Conservation (phyloP, 805 yeast genomes). For the Sugiyamaella americana region DNA sequence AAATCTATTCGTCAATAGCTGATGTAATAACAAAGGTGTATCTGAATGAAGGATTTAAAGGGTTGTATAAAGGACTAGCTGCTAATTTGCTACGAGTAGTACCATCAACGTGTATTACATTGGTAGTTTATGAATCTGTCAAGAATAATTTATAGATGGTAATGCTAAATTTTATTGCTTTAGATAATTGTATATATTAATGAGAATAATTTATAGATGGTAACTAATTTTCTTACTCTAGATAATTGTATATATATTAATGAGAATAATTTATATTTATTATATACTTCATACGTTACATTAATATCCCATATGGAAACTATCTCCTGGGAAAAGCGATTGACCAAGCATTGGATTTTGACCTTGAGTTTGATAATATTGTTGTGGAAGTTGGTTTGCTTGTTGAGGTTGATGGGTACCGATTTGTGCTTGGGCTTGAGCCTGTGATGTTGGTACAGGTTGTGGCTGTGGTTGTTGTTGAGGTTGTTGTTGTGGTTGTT, state of each 20-base stretch:
- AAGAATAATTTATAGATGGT: too few species aligned
- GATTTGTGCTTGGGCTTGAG: slow-evolving; percentile 3
- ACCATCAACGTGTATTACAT: slow-evolving; percentile 91
- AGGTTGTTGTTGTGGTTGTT: slow-evolving; percentile 7
- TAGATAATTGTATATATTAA: too few species aligned
- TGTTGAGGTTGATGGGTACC: slow-evolving; percentile 2
- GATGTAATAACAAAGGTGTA: slow-evolving; percentile 39
- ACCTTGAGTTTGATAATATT: slow-evolving; percentile 9
- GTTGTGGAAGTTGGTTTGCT: not conserved
- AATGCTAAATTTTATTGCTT: too few species aligned
- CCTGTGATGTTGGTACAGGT: slow-evolving; percentile 3
- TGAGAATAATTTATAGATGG: too few species aligned
- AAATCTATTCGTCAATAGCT: slow-evolving; percentile 26
- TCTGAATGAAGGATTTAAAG: slow-evolving; percentile 49
- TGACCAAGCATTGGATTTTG: slow-evolving; percentile 11
- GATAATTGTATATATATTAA: too few species aligned
- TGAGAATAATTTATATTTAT: too few species aligned
- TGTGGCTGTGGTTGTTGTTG: slow-evolving; percentile 4
- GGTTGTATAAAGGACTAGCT: slow-evolving; percentile 77
- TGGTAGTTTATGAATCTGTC: slow-evolving; percentile 65
- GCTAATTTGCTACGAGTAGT: slow-evolving; percentile 77
- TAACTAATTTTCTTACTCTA: too few species aligned
- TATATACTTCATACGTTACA: too few species aligned
- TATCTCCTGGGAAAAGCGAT: slow-evolving; percentile 10
- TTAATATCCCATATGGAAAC: not conserved